Conservation (phyloP, 192 early-diverging fungal genomes). For the Thoreauomyces humboldtii region DNA sequence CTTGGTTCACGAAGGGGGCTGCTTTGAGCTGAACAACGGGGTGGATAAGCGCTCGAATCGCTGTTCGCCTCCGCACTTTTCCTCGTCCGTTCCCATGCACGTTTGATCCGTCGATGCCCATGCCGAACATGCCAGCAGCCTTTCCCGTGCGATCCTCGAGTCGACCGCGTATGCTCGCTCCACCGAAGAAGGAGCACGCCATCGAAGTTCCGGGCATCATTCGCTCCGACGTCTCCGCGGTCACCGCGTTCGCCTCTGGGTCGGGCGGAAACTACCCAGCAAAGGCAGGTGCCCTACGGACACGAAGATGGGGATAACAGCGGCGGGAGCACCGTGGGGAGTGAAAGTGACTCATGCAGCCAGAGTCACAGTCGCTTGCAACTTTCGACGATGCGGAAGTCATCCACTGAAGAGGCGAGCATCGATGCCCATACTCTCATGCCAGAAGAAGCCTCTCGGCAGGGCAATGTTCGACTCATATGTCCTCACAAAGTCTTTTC, state of each 20-base stretch:
- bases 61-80: neutral
- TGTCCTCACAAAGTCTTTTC: too few species aligned
- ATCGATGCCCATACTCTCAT: too few species aligned
- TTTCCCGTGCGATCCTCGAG: conserved; percentile 21
- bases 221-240: neutral
- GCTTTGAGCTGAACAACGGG: neutral
- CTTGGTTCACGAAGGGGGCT: neutral
- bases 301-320: too few species aligned
- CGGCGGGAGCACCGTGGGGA: too few species aligned
- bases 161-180: neutral
- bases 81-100: conserved; percentile 10
- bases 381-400: too few species aligned
- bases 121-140: conserved; percentile 15
- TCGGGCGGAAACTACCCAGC: too few species aligned
- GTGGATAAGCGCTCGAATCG: neutral
- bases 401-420: too few species aligned
- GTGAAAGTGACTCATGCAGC: too few species aligned
- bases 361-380: too few species aligned
- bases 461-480: too few species aligned
- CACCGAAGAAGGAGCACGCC: conserved; percentile 8
- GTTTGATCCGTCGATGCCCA: conserved; percentile 24
- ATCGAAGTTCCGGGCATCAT: neutral
- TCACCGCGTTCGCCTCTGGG: neutral
- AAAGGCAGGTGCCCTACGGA: too few species aligned
- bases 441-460: too few species aligned